Evolutionary conservation across 2,329 filamentous ascomycete species (phyloP).

Genomic region (Pestalotiopsis sp.): DNA sequence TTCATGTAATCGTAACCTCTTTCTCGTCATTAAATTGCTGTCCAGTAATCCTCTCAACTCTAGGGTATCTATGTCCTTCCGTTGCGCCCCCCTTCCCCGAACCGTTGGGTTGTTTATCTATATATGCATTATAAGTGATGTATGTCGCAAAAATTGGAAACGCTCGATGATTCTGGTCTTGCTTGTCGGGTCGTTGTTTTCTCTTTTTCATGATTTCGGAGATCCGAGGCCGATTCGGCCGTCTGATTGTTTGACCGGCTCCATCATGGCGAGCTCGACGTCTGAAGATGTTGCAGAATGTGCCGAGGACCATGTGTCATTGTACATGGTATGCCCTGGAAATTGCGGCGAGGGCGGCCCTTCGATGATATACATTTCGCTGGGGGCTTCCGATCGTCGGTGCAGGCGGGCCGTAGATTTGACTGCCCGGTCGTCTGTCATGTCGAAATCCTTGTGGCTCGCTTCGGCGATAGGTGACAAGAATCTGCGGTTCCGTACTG

Average conservation of each 20-base stretch:
- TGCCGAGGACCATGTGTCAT: not conserved
- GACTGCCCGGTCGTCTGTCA: not conserved
- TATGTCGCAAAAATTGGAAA: not conserved
- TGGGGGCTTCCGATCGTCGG: constrained; percentile 29
- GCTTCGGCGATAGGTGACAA: constrained; percentile 15
- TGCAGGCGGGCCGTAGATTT: constrained; percentile 17
- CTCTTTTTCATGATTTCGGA: not conserved
- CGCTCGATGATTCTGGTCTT: not conserved
- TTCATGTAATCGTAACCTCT: not conserved
- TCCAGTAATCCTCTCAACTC: not conserved
- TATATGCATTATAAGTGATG: not conserved
- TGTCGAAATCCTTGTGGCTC: not conserved
- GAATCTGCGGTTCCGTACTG: not conserved
- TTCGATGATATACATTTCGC: constrained; percentile 41
- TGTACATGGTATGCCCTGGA: not conserved
- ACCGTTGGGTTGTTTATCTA: not conserved
- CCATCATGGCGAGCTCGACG: constrained; percentile 1
- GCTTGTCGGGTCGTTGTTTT: not conserved
- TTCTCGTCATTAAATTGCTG: not conserved
- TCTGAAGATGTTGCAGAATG: constrained; percentile 5
- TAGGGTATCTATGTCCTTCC: not conserved
- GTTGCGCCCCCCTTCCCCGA: not conserved
- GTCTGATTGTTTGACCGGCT: constrained; percentile 5
- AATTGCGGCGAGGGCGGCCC: constrained; percentile 25
- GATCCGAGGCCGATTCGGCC: constrained; percentile 9